Evolutionary conservation across 2,329 filamentous ascomycete genomes (phyloP), one percentile per base, ranked within the genome.

Genomic region (Fusarium illudens): DNA sequence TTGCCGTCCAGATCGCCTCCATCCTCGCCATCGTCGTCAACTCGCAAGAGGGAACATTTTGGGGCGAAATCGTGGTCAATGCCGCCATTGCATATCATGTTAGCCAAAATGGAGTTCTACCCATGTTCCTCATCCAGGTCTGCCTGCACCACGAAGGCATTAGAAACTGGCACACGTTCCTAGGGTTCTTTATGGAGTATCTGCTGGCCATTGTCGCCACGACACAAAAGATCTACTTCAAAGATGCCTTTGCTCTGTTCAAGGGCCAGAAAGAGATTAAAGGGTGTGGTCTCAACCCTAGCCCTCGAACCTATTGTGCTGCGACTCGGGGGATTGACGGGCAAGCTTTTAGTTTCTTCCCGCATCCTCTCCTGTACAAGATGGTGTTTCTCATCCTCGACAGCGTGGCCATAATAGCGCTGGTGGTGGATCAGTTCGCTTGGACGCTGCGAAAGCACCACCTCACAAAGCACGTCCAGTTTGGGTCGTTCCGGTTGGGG

Each of bases 11-110:
- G 60, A 79, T 80, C 56, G 78, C 78, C 9, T 79, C 78, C 10
- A 79, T 80, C 66, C 78, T 80, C 51, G 77, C 78, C 60, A 79
- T 80, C 27, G 78, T 79, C 25, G 78, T 80, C 67, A 80, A 79
- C 58, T 80, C 78, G 3, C 78, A 79, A 27, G 78, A 80, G 49
- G 78, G 78, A 37, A 75, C 77, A 2, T 80, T 79, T 44, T 80
- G 78, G 78, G 78, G 77, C 17, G 78, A 80, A 49, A 79, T 80
- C 37, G 69, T 80, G 5, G 74, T 79, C 52, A 80, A 80, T 53
- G 77, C 74, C 29, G 78, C 77, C 15, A 73, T 79, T 29, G 78
- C 77, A 5, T 80, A 75, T 36, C 78, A 80, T 54, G 72, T 80
- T 42, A 78, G 75, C 17, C 77, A 77, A 36, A 80, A 79, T 52